Conservation (phyloP, 2,329 filamentous ascomycete species). For the Nannizziopsis arthrosporioides region DNA sequence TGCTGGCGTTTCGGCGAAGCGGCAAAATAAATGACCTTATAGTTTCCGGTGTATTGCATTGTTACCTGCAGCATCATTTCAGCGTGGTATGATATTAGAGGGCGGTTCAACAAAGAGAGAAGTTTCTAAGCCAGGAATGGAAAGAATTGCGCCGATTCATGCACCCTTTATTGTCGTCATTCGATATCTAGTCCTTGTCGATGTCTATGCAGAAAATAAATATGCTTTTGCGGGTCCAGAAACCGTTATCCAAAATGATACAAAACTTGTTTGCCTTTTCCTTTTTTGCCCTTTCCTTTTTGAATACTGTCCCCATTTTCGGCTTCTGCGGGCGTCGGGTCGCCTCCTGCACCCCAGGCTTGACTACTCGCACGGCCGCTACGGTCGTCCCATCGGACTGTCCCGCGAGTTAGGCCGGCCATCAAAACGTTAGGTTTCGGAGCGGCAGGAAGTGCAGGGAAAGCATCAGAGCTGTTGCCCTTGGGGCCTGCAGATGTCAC, state of each 20-base stretch:
- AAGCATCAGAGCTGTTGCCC: conserved; percentile 46
- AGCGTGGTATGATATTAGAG: too few species aligned
- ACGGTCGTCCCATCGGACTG: conserved; percentile 36
- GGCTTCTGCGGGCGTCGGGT: conserved; percentile 16
- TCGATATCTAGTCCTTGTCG: too few species aligned
- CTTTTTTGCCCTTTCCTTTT: conserved; percentile 28
- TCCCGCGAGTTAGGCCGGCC: conserved; percentile 37
- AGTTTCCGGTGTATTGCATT: too few species aligned
- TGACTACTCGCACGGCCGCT: conserved; percentile 23
- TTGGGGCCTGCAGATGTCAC: conserved; percentile 19
- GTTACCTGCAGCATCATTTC: too few species aligned
- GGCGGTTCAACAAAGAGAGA: too few species aligned
- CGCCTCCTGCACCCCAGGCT: conserved; percentile 27
- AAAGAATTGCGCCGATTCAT: too few species aligned
- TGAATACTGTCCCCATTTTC: conserved; percentile 17
- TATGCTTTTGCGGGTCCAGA: background rate
- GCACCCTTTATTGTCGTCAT: too few species aligned
- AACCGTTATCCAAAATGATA: conserved; percentile 28
- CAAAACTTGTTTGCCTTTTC: conserved; percentile 30
- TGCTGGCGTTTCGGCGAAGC: too few species aligned
- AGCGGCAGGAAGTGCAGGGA: conserved; percentile 71
- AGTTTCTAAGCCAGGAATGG: too few species aligned
- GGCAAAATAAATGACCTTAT: too few species aligned
- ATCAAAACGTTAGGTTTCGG: conserved; percentile 53
- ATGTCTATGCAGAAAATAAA: too few species aligned